These are phyloP conservation scores for Lomentospora prolificans DNA, from an alignment of 2,329 filamentous ascomycete genomes.

Conservation along the genomic window DNA sequence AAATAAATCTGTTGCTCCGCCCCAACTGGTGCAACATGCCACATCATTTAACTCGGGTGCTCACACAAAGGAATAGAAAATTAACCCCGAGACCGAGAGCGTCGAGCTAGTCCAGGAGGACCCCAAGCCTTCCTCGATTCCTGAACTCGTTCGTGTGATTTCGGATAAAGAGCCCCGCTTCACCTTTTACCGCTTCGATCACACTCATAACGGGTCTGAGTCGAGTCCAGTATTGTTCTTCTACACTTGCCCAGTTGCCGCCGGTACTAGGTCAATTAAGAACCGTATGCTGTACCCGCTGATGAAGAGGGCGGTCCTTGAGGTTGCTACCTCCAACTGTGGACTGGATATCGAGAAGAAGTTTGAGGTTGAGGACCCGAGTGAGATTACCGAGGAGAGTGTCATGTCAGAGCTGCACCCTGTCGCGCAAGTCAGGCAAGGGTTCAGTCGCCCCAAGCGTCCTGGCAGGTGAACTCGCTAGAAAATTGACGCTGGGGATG, in stretches of 20 bases:
- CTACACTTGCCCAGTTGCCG: conserved; percentile 65
- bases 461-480: conserved; percentile 49
- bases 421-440: conserved; percentile 53
- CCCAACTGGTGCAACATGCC: background rate
- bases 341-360: conserved; percentile 60
- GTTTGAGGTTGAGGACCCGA: conserved; percentile 57
- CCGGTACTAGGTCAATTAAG: conserved; percentile 61
- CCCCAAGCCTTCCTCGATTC: conserved; percentile 42
- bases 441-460: conserved; percentile 69
- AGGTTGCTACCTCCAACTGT: conserved; percentile 55
- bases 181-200: conserved; percentile 62
- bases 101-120: conserved; percentile 53
- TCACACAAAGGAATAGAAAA: too few species aligned
- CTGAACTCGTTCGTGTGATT: conserved; percentile 50
- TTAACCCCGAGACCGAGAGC: conserved; percentile 60
- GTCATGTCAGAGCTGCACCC: conserved; percentile 61
- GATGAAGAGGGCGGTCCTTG: conserved; percentile 57
- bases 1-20: background rate
- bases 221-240: conserved; percentile 63
- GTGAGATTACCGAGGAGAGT: conserved; percentile 58
- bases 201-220: conserved; percentile 42
- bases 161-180: conserved; percentile 63
- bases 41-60: background rate
- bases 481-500: background rate
- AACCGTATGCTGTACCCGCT: conserved; percentile 77